These are phyloP conservation scores for Tagetes patula DNA, from an alignment of 129 eudicot genomes.

Conservation along the genomic window DNA sequence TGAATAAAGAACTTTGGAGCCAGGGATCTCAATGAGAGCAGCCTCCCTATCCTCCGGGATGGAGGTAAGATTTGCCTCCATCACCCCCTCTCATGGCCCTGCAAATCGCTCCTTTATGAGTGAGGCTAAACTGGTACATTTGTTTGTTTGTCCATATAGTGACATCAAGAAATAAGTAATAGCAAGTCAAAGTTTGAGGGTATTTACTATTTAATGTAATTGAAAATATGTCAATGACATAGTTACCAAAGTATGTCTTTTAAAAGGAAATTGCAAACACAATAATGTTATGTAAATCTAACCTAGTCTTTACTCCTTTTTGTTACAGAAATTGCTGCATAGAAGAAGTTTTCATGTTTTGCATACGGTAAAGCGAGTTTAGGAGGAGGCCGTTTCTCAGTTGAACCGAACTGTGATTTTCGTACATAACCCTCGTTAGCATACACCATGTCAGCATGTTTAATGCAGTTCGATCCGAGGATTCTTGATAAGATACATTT, in stretches of 20 bases:
- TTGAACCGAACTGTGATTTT: constrained; percentile 42
- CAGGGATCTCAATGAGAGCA: too few species aligned
- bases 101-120: too few species aligned
- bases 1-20: not conserved
- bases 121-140: too few species aligned
- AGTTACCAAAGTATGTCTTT: too few species aligned
- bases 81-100: too few species aligned
- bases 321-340: constrained; percentile 67
- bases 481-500: constrained; percentile 31
- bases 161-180: not conserved
- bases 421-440: constrained; percentile 40
- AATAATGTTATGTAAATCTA: not conserved
- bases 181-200: not conserved
- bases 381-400: constrained; percentile 39
- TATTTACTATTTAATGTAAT: not conserved
- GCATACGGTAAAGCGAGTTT: constrained; percentile 48
- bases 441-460: constrained; percentile 35
- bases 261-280: too few species aligned
- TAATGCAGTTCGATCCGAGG: constrained; percentile 24
- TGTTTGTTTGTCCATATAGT: too few species aligned
- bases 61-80: too few species aligned
- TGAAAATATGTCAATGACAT: too few species aligned
- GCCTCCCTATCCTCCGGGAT: too few species aligned
- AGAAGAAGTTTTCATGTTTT: constrained; percentile 46
- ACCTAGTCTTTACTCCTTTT: constrained; percentile 12